Percentiles rank a stretch among this genome's conserved stretches.
These are phyloP conservation scores for Russula foetens DNA, from an alignment of 768 basidiomycete species.

Conservation along the genomic window DNA sequence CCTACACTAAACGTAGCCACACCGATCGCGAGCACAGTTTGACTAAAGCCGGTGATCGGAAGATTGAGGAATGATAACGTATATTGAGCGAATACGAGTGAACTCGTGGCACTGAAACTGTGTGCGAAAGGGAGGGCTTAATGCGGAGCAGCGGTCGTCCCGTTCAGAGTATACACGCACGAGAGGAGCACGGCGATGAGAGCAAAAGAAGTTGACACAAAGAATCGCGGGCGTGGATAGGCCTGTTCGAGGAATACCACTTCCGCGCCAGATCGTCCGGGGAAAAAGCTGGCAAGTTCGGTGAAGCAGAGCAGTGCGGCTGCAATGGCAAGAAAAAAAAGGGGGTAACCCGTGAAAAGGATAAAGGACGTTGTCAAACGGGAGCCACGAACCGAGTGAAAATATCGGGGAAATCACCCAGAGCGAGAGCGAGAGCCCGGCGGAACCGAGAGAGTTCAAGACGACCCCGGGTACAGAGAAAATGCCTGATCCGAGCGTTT, in stretches of 20 bases:
- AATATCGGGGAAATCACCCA: conserved; percentile 26
- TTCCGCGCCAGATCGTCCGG: conserved; percentile 41
- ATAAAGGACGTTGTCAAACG: neutral
- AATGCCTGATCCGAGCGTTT: conserved; percentile 25
- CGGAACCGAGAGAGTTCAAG: conserved; percentile 23
- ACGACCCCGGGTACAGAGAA: conserved; percentile 26
- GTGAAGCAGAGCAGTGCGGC: conserved; percentile 25
- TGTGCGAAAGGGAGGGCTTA: neutral
- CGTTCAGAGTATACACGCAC: conserved; percentile 15
- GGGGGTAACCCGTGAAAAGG: neutral
- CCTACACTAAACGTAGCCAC: conserved; percentile 22
- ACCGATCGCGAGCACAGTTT: conserved; percentile 22
- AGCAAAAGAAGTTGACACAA: conserved; percentile 38
- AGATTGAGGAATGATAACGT: conserved; percentile 19
- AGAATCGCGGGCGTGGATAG: conserved; percentile 35
- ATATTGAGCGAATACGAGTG: conserved; percentile 26
- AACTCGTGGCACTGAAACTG: conserved; percentile 22
- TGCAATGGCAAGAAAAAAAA: neutral
- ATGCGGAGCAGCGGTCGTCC: neutral
- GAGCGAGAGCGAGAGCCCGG: conserved; percentile 25
- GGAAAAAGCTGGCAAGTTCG: conserved; percentile 41
- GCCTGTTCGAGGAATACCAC: conserved; percentile 41
- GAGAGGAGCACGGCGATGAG: conserved; percentile 26
- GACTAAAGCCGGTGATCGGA: conserved; percentile 18
- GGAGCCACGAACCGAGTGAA: conserved; percentile 13